A percentile compares a stretch with the other conserved stretches of the same genome.
Evolutionary conservation across 441 rosid genomes (phyloP).

Genomic region (Kokia cookei): DNA sequence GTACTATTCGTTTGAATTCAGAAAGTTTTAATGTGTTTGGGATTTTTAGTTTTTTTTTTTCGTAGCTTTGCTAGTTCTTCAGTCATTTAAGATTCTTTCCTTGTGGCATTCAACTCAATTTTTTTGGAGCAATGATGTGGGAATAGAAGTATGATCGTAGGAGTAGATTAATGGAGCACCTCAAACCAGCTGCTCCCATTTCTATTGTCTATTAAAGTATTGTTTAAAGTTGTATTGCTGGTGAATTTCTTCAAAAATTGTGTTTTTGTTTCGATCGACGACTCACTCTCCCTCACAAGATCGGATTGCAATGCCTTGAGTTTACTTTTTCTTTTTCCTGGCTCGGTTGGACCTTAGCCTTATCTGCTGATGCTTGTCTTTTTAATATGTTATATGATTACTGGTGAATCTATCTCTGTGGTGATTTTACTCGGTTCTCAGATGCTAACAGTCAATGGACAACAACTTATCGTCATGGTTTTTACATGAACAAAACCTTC

Average conservation of each 20-base stretch:
- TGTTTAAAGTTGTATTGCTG: slow-evolving; percentile 7
- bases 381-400: neutral
- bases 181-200: neutral
- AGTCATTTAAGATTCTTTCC: slow-evolving; percentile 13
- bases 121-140: slow-evolving; percentile 19
- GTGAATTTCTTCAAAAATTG: neutral
- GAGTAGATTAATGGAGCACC: slow-evolving; percentile 13
- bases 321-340: neutral
- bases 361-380: neutral
- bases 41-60: slow-evolving; percentile 10
- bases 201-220: slow-evolving; percentile 3
- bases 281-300: neutral
- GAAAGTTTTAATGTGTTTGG: slow-evolving; percentile 23
- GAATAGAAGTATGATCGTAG: slow-evolving; percentile 20
- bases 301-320: neutral
- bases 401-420: neutral
- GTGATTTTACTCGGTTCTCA: neutral
- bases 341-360: neutral
- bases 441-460: neutral
- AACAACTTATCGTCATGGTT: neutral
- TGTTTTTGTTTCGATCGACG: neutral
- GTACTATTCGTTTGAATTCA: slow-evolving; percentile 24
- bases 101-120: neutral
- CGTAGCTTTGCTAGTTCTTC: slow-evolving; percentile 15
- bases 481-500: neutral